These are phyloP conservation scores for Punica granatum DNA, from an alignment of 345 rosid genomes.

Conservation along the genomic window DNA sequence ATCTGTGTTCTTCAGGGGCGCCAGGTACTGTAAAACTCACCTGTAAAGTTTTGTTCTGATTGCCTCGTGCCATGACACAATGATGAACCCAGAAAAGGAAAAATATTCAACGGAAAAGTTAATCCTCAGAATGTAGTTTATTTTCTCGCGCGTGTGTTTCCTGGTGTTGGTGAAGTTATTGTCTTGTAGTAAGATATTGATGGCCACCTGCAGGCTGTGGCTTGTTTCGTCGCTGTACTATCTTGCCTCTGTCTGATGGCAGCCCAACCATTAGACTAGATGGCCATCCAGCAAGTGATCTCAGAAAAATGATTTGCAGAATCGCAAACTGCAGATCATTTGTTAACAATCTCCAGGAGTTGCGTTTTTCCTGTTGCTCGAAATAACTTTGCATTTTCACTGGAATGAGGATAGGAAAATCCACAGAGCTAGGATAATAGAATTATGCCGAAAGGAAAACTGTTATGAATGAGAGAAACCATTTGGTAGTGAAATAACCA, in stretches of 20 bases:
- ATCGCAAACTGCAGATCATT: background rate
- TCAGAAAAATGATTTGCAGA: background rate
- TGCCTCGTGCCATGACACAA: background rate
- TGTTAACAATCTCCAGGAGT: background rate
- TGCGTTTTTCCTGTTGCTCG: background rate
- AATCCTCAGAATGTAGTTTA: background rate
- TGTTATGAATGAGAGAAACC: no score
- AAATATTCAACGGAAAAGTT: background rate
- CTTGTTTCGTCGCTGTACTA: background rate
- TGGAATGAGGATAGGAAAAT: background rate
- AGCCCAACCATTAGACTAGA: background rate
- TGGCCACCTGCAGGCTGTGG: background rate
- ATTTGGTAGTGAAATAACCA: no score
- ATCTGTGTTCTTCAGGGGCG: slow-evolving; percentile 27
- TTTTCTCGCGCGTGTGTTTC: background rate
- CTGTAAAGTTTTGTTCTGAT: background rate
- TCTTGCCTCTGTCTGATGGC: background rate
- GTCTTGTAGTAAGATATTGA: background rate
- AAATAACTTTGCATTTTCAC: background rate
- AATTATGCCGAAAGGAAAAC: no score
- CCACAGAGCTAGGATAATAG: background rate
- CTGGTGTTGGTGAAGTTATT: background rate
- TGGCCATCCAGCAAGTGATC: background rate
- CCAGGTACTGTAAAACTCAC: slow-evolving; percentile 13
- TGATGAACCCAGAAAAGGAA: background rate